Evolutionary conservation across 208 protist genomes (phyloP), one percentile per base, ranked within the genome.

Genomic region (Trypanosoma lewisi): DNA sequence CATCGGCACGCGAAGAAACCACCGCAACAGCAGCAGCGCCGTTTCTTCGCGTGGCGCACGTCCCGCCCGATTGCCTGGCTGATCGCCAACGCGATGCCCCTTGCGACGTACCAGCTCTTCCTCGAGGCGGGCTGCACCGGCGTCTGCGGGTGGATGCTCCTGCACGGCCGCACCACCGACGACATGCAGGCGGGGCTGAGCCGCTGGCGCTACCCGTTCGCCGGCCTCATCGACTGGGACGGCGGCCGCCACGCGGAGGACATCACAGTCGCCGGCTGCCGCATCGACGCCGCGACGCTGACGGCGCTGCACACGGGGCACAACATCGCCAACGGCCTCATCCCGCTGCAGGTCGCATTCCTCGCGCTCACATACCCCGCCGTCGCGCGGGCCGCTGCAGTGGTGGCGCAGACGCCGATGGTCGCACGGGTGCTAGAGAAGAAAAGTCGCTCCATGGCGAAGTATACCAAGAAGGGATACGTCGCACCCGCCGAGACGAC

Each of bases 31-130:
- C 42, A 9, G 42, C 42, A 12, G 4, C 37, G 3, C 7, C 49
- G 30, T 21, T 16, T 28, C 19, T 44, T 30, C 16, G 37, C 52
- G 25, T 69, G 30, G 41, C 23, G 50, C 7, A 34, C 30, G 27
- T 87, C 71, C 50, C 49, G 47, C 11, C 55, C 70, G 19, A 60
- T 87, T 8, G 63, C 64, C 30, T 92, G 74, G 74, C 48, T 88
- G 6, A 80, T 80, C 4, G 55, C 72, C 49, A 87, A 92, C 52
- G 70, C 85, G 8, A 66, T 87, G 67, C 39, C 67, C 17, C 39
- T 92, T 37, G 82, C 85, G 17, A 80, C 73, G 19, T 88, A 85
- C 45, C 85, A 92, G 63, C 75, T 92, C n/a, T 41, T 68, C 17
- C 64, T 92, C 25, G 80, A 92, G 71, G 61, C 64, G 1, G 74